A percentile compares a stretch with the other conserved stretches of the same genome.
These are phyloP conservation scores for Trametes polyzona DNA, from an alignment of 1,284 basidiomycete species.

Conservation along the genomic window DNA sequence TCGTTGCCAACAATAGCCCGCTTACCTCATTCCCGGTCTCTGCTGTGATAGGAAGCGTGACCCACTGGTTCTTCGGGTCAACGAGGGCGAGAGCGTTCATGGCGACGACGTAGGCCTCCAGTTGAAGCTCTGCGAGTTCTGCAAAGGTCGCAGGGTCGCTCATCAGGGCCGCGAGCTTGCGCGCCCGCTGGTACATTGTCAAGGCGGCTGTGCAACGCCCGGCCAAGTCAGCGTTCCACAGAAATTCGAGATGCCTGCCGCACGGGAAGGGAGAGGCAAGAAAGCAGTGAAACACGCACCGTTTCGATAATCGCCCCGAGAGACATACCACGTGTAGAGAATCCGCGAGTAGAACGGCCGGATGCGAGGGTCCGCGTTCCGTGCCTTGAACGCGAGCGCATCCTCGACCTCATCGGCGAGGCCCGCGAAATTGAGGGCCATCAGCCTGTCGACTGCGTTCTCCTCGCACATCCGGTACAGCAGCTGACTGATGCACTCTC, in stretches of 20 bases:
- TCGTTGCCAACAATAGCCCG: slow-evolving; percentile 7
- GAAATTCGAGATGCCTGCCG: no score
- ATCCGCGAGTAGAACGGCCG: slow-evolving; percentile 91
- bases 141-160: slow-evolving; percentile 55
- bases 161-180: slow-evolving; percentile 71
- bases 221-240: background rate
- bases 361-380: slow-evolving; percentile 89
- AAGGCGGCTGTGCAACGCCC: slow-evolving; percentile 66
- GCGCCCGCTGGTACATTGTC: slow-evolving; percentile 93
- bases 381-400: slow-evolving; percentile 90
- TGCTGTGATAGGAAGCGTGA: slow-evolving; percentile 60
- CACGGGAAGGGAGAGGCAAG: slow-evolving; percentile 11
- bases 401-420: slow-evolving; percentile 89
- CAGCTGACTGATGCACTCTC: slow-evolving; percentile 79
- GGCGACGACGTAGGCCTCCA: slow-evolving; percentile 83
- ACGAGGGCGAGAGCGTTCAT: slow-evolving; percentile 90
- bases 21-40: slow-evolving; percentile 48
- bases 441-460: slow-evolving; percentile 77
- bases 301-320: slow-evolving; percentile 85
- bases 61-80: slow-evolving; percentile 84
- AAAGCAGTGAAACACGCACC: slow-evolving; percentile 62
- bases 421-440: slow-evolving; percentile 86
- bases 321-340: slow-evolving; percentile 93
- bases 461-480: slow-evolving; percentile 95
- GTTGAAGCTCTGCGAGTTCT: slow-evolving; percentile 72